Conservation (phyloP, 768 basidiomycete species). For the Rhizopogon salebrosus region DNA sequence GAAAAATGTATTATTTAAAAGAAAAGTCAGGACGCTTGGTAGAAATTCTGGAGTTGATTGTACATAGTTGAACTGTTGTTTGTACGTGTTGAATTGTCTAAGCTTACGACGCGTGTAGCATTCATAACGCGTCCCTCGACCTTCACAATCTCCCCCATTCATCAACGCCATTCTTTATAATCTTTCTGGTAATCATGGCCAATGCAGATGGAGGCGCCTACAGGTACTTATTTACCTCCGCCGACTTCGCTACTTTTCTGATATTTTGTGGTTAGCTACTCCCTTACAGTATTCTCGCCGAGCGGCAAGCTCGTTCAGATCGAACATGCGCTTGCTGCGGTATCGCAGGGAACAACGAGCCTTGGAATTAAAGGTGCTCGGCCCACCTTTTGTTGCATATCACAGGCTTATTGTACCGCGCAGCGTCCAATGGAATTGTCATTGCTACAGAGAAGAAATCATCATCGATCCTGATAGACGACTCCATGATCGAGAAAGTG, state of each 20-base stretch:
- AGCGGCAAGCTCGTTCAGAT: conserved; percentile 99
- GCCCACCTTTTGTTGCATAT: background rate
- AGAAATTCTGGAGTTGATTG: too few species aligned
- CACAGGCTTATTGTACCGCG: conserved; percentile 11
- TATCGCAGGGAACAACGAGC: conserved; percentile 92
- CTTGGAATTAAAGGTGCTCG: conserved; percentile 93
- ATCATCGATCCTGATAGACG: conserved; percentile 95
- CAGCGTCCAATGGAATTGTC: conserved; percentile 98
- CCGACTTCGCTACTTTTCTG: conserved; percentile 15
- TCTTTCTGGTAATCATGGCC: conserved; percentile 42
- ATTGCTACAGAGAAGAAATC: conserved; percentile 99
- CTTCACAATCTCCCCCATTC: background rate
- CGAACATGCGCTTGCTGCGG: conserved; percentile 97
- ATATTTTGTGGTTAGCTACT: conserved; percentile 61
- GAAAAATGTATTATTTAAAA: too few species aligned
- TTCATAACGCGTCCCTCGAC: conserved; percentile 19
- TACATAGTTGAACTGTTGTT: too few species aligned
- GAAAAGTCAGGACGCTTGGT: too few species aligned
- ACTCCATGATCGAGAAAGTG: conserved; percentile 96
- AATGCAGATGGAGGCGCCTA: conserved; percentile 80
- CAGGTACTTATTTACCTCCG: conserved; percentile 38
- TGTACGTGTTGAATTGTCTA: conserved; percentile 14
- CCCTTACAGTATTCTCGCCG: conserved; percentile 98
- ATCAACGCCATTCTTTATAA: background rate
- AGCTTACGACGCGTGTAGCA: conserved; percentile 20